Percentiles rank a stretch among this genome's conserved stretches.
phyloP scores from a whole-genome alignment of 176 grass and related monocot genomes.

The Cenchrus americanus region DNA sequence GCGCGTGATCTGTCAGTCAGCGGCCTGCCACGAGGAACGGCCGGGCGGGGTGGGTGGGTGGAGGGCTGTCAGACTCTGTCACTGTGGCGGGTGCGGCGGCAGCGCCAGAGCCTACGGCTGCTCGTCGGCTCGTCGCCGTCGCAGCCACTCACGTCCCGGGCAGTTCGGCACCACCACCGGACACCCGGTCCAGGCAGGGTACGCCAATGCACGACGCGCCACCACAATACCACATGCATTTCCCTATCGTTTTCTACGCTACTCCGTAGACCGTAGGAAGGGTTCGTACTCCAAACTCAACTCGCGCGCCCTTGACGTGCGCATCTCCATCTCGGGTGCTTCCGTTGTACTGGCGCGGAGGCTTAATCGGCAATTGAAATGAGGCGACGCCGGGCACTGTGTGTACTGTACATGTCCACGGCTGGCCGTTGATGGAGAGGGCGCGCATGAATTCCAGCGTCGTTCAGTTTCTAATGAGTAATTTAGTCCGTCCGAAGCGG shows the following conservation, averaged over 20 bases:
- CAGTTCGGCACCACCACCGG: not conserved
- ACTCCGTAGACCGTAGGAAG: not conserved
- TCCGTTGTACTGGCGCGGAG: not conserved
- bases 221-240: not conserved
- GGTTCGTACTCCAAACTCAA: not conserved
- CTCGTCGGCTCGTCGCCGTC: not conserved
- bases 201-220: too few species aligned
- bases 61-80: constrained; percentile 25
- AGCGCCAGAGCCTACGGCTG: not conserved
- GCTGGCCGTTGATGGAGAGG: not conserved
- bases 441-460: constrained; percentile 9
- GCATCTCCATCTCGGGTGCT: not conserved
- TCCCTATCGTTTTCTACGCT: not conserved
- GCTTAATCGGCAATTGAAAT: constrained; percentile 17
- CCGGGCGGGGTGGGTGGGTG: not conserved
- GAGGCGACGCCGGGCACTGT: not conserved
- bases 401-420: too few species aligned
- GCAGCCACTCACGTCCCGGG: not conserved
- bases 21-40: constrained; percentile 11
- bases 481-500: constrained; percentile 35
- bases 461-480: not conserved
- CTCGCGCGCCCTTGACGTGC: constrained; percentile 25
- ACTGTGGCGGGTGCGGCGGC: not conserved
- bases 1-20: constrained; percentile 35
- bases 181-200: too few species aligned